Evolutionary conservation across 2,329 filamentous ascomycete genomes (phyloP).

Genomic region (Trichophyton simii): DNA sequence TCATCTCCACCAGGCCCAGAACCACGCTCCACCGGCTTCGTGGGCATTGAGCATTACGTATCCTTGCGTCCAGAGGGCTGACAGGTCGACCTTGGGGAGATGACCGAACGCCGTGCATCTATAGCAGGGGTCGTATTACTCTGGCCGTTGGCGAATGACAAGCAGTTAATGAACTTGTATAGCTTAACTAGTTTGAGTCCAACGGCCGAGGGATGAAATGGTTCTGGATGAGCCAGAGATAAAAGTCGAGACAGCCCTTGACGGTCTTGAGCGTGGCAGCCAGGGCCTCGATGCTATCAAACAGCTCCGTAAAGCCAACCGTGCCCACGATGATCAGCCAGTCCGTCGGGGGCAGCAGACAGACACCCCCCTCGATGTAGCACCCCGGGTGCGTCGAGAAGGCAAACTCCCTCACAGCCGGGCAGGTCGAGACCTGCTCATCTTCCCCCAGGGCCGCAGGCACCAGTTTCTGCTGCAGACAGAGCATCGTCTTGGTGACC

Average conservation of each 20-base stretch:
- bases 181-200: too few species aligned
- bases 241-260: constrained; percentile 7
- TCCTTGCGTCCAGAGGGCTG: neutral
- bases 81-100: neutral
- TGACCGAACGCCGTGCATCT: too few species aligned
- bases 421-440: constrained; percentile 9
- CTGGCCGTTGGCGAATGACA: too few species aligned
- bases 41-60: neutral
- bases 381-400: constrained; percentile 16
- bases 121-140: too few species aligned
- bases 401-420: constrained; percentile 14
- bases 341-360: constrained; percentile 13
- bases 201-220: neutral
- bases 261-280: constrained; percentile 4
- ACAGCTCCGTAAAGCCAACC: constrained; percentile 6
- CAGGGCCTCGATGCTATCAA: constrained; percentile 6
- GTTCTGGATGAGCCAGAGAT: constrained; percentile 7
- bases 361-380: constrained; percentile 17
- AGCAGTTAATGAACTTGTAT: neutral
- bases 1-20: neutral
- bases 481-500: constrained; percentile 20
- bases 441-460: constrained; percentile 13
- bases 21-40: neutral
- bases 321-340: constrained; percentile 15
- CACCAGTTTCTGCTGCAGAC: constrained; percentile 18